Evolutionary conservation across 148 eudicot genomes (phyloP), one percentile per base, ranked within the genome.

Genomic region (Diospyros lotus): DNA sequence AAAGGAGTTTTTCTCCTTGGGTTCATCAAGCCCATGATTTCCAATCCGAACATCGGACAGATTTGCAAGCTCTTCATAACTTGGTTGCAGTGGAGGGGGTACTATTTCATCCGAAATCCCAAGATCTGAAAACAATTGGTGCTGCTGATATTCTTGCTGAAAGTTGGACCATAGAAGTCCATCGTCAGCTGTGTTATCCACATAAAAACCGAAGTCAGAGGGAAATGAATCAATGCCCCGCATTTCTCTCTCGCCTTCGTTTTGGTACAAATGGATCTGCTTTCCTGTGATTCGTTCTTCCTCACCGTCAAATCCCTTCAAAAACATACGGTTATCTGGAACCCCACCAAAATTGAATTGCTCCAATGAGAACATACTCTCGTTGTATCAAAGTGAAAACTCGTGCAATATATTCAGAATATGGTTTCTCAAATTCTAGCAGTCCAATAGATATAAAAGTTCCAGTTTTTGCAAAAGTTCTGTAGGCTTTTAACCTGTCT

Each of bases 21-120:
- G 50, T 56, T 72, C 52, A 43, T 4, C 75, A 42, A 18, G 71
- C 11, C 46, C 18, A 14, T 14, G 15, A 3, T n/a, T 44, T 73
- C 40, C 77, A 53, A 53, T 8, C 2, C 44, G 60, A 18, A 72
- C 15, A 28, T 5, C 41, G 15, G 53, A 13, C 15, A 76, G 61
- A n/a, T 73, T 73, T 18, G 53, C 13, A 55, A 73, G 7, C 77
- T 78, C 81, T 78, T 59, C 73, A 64, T 46, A 62, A 50, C 79
- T 66, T 18, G 41, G 15, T 48, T 69, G 71, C 48, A 63, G 41
- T 39, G 73, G 79, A 15, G 73, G 79, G 8, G 79, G 59, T 48
- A 2, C 17, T 9, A 58, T 3, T 58, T 66, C 39, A 59, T 76
- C 73, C 18, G 66, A 10, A 59, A 10, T 45, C 51, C 64, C 62